Evolutionary conservation across 1,284 basidiomycete genomes (phyloP).

Genomic region (Apiotrichum mycotoxinovorans): DNA sequence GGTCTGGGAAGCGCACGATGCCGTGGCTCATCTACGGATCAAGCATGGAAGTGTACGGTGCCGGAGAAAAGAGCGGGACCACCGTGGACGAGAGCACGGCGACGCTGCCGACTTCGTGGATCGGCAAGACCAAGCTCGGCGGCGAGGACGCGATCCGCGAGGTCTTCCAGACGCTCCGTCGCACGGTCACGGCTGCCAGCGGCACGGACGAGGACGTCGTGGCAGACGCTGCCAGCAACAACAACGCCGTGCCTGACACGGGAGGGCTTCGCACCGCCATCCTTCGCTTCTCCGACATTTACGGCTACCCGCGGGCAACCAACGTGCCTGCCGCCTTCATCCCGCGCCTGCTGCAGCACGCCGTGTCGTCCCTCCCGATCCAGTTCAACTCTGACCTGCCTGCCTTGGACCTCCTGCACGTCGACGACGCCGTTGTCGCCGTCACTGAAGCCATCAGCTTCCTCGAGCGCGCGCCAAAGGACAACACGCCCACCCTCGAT

Average conservation of each 20-base stretch:
- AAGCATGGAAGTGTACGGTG: slow-evolving; percentile 40
- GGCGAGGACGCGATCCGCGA: slow-evolving; percentile 31
- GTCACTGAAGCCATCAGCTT: slow-evolving; percentile 22
- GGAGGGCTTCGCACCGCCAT: slow-evolving; percentile 20
- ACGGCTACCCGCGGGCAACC: slow-evolving; percentile 32
- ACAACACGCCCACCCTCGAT: slow-evolving; percentile 9
- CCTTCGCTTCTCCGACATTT: slow-evolving; percentile 43
- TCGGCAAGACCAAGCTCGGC: slow-evolving; percentile 40
- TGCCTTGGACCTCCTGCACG: slow-evolving; percentile 38
- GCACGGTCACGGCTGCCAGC: background rate
- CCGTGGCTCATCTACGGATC: slow-evolving; percentile 46
- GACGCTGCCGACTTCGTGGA: slow-evolving; percentile 23
- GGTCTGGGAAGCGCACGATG: slow-evolving; percentile 1
- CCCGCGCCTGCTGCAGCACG: slow-evolving; percentile 36
- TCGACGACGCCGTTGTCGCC: slow-evolving; percentile 40
- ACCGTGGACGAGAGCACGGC: slow-evolving; percentile 21
- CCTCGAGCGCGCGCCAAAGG: slow-evolving; percentile 2
- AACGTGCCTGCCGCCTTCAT: slow-evolving; percentile 39
- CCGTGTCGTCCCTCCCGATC: slow-evolving; percentile 40
- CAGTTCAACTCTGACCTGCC: slow-evolving; percentile 39
- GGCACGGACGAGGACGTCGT: no score
- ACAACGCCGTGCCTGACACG: background rate
- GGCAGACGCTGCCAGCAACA: no score
- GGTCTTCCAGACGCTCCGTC: background rate
- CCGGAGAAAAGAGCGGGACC: background rate